Percentiles rank a stretch among this genome's conserved stretches.
Conservation (phyloP, 257 asterid species). For the Forsythia suspensa region DNA sequence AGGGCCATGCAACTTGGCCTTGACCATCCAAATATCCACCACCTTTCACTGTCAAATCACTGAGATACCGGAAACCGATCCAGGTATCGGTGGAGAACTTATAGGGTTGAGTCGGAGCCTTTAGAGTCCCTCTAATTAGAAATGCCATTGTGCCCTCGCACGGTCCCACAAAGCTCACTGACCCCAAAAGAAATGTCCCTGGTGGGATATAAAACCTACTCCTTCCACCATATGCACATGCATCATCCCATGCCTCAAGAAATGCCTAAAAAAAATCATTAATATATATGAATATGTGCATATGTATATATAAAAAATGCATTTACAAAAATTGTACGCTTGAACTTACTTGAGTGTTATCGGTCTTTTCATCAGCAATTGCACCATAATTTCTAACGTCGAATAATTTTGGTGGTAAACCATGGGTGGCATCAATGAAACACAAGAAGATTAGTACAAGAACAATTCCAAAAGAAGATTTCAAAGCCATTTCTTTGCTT, state of each 20-base stretch:
- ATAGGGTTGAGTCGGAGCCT: constrained; percentile 45
- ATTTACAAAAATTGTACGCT: neutral
- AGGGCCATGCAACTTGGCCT: constrained; percentile 67
- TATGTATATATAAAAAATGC: neutral
- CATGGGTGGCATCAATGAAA: neutral
- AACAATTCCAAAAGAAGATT: neutral
- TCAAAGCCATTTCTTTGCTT: constrained; percentile 27
- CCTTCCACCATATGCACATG: constrained; percentile 47
- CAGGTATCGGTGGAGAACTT: constrained; percentile 44
- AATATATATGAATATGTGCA: neutral
- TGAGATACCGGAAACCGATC: constrained; percentile 66
- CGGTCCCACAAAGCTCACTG: constrained; percentile 56
- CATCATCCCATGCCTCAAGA: constrained; percentile 58
- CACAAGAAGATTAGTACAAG: constrained; percentile 15
- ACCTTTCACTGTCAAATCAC: constrained; percentile 48
- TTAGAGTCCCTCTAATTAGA: constrained; percentile 41
- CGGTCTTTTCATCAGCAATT: constrained; percentile 32
- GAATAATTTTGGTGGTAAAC: constrained; percentile 21
- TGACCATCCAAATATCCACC: constrained; percentile 78
- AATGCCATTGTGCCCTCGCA: constrained; percentile 40
- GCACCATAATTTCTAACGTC: constrained; percentile 43
- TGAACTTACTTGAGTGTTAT: constrained; percentile 27
- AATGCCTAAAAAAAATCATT: constrained; percentile 48
- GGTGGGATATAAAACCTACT: constrained; percentile 46
- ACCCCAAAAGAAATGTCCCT: constrained; percentile 42